phyloP scores from a whole-genome alignment of 179 eudicot genomes.

The Beta corolliflora region DNA sequence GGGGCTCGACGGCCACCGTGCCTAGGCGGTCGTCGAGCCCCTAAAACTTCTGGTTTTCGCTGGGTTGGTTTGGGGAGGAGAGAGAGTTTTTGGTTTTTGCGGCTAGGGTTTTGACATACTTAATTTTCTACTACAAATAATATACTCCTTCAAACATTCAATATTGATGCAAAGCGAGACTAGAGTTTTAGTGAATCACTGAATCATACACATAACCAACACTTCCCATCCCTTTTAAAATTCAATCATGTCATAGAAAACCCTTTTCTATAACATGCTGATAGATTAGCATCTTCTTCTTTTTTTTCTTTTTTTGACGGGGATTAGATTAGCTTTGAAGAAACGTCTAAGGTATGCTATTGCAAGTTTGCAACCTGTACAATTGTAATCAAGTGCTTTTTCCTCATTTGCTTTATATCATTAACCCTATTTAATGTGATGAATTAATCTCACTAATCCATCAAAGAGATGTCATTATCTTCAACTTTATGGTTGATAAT shows the following conservation, averaged over 20 bases:
- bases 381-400: no score
- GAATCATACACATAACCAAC: background rate
- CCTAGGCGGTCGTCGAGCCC: no score
- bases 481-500: conserved; percentile 8
- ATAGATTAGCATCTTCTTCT: no score
- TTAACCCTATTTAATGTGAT: background rate
- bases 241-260: background rate
- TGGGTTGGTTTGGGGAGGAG: no score
- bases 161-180: background rate
- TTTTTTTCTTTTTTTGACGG: background rate
- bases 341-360: background rate
- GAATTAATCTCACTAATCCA: no score
- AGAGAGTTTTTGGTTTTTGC: no score
- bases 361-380: background rate
- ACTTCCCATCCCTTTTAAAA: background rate
- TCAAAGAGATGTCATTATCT: background rate
- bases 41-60: no score
- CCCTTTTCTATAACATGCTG: no score
- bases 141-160: background rate
- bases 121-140: no score
- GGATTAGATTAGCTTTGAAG: conserved; percentile 18
- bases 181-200: background rate
- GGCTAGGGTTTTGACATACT: no score
- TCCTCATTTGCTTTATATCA: background rate
- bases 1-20: no score